A percentile compares a stretch with the other conserved stretches of the same genome.
Conservation (phyloP, 495 filamentous ascomycete species). For the Entonaema liquescens region DNA sequence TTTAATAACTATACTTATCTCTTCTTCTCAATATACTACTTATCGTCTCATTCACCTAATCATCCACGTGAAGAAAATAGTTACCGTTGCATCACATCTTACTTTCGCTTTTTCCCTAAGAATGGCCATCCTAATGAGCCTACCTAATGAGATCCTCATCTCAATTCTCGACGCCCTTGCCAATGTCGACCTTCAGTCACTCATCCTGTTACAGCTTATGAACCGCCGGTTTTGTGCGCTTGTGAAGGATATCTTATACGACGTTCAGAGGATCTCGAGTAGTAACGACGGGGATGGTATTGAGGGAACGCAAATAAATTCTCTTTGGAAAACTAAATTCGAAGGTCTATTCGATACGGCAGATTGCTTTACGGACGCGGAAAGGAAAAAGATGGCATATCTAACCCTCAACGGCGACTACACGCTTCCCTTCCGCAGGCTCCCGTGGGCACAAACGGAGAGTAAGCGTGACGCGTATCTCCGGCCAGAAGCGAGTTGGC, state of each 20-base stretch:
- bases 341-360: conserved; percentile 36
- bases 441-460: conserved; percentile 30
- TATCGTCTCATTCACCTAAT: not conserved
- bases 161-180: conserved; percentile 29
- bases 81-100: not conserved
- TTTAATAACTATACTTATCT: no score
- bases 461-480: conserved; percentile 22
- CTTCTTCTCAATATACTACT: not conserved
- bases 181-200: conserved; percentile 25
- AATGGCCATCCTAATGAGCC: conserved; percentile 22
- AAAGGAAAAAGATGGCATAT: conserved; percentile 18
- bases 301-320: conserved; percentile 18
- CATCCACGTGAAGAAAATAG: not conserved
- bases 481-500: conserved; percentile 40
- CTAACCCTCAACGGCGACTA: conserved; percentile 38
- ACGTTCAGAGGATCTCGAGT: conserved; percentile 1
- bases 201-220: conserved; percentile 25
- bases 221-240: conserved; percentile 21
- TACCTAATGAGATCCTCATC: conserved; percentile 39
- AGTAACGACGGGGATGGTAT: not conserved
- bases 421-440: conserved; percentile 37
- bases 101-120: not conserved
- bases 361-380: conserved; percentile 32
- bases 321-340: conserved; percentile 33
- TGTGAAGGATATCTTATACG: conserved; percentile 22